Evolutionary conservation across 345 rosid species (phyloP).

Genomic region (Viola odorata): DNA sequence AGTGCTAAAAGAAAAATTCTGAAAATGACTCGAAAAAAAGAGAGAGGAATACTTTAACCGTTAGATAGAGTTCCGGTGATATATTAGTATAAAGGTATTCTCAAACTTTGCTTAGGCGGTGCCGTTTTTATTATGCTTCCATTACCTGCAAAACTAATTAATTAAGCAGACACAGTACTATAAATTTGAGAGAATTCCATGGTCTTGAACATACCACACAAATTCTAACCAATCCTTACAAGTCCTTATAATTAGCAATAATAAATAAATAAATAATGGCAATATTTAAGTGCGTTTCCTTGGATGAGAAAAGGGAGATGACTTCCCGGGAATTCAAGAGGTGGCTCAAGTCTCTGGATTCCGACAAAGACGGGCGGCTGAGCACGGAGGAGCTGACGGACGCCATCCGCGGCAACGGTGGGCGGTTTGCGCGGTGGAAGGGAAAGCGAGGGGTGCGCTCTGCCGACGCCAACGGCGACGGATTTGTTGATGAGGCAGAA

Average conservation of each 20-base stretch:
- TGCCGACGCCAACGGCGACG: constrained; percentile 11
- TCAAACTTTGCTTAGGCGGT: no score
- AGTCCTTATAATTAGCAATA: not conserved
- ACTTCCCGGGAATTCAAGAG: constrained; percentile 8
- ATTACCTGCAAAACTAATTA: not conserved
- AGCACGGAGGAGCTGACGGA: constrained; percentile 8
- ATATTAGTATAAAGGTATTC: no score
- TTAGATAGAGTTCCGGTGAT: no score
- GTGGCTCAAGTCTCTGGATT: not conserved
- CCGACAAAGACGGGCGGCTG: constrained; percentile 2
- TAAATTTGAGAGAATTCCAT: not conserved
- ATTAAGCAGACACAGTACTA: not conserved
- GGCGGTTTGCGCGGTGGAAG: constrained; percentile 11
- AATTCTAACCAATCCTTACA: not conserved
- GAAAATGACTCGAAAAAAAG: no score
- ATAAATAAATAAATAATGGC: no score
- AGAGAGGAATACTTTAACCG: no score
- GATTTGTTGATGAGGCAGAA: constrained; percentile 5
- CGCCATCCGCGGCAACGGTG: constrained; percentile 1
- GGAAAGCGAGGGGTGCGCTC: not conserved
- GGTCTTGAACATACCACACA: not conserved
- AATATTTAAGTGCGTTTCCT: not conserved
- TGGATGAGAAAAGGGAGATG: constrained; percentile 4
- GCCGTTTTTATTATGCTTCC: no score
- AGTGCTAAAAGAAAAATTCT: no score